Evolutionary conservation across 257 asterid species (phyloP).

Genomic region (Lithospermum erythrorhizon): DNA sequence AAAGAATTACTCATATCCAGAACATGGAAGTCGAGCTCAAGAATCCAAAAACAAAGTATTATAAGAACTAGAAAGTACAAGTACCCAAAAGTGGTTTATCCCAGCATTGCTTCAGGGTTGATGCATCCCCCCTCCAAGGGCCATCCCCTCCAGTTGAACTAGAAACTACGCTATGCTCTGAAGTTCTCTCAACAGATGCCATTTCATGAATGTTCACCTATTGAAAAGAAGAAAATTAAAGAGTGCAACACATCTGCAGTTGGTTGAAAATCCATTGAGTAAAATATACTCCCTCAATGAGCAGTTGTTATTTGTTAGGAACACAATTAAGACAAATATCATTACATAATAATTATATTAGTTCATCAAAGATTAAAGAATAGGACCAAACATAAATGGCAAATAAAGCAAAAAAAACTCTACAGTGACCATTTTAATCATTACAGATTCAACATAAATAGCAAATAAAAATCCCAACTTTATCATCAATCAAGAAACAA

Average conservation of each 20-base stretch:
- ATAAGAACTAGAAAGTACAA: background rate
- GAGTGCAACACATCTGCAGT: background rate
- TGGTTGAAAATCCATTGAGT: too few species aligned
- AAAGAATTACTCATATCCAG: background rate
- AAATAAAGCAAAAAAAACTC: too few species aligned
- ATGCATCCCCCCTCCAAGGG: constrained; percentile 59
- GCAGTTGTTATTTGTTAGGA: background rate
- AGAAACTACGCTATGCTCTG: constrained; percentile 36
- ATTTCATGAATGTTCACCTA: background rate
- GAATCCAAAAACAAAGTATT: too few species aligned
- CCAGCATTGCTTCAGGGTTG: constrained; percentile 73
- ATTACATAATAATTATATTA: background rate
- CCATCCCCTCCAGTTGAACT: constrained; percentile 45
- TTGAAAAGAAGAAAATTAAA: too few species aligned
- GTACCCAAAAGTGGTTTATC: constrained; percentile 62
- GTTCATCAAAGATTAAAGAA: too few species aligned
- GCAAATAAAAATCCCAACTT: too few species aligned
- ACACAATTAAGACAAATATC: background rate
- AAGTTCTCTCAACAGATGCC: background rate
- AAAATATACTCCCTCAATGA: too few species aligned
- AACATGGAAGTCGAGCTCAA: background rate
- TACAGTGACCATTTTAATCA: too few species aligned
- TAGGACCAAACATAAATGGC: too few species aligned
- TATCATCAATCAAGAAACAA: too few species aligned
- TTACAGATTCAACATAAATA: too few species aligned